Evolutionary conservation across 2,329 filamentous ascomycete species (phyloP), one percentile per base, ranked within the genome.

Genomic region (Cercospora beticola): DNA sequence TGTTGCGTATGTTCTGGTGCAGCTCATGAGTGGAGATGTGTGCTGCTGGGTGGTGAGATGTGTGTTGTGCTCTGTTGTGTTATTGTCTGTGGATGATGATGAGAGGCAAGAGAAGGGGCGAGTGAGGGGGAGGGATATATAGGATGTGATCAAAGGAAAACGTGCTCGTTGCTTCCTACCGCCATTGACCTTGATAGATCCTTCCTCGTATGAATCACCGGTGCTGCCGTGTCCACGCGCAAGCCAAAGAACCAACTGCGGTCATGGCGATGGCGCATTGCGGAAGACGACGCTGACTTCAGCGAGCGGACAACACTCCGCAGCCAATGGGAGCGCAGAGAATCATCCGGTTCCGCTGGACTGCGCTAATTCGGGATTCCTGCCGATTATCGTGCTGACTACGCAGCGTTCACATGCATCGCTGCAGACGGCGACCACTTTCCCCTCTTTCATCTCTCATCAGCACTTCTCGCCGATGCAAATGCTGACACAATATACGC

Each of bases 11-110:
- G 60, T 64, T 46, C 64, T 52, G 60, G 67, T 61, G 56, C 64
- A 69, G 67, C 43, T 66, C 67, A 69, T 69, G 16, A 40, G 63
- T 21, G 46, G 46, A 23, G 46, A 49, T 30, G 49, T 62, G 26
- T 33, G 36, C 58, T 60, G 26, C 23, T 46, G 1, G 14, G 21
- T 28, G 49, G 49, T 16, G 49, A n/a, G 49, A 26, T 56, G 23
- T 28, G 12, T 14, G 23, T 9, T 28, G 49, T 26, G 21, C 49
- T 8, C 9, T 28, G 21, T 12, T 28, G 23, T 28, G 49, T 30
- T 28, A 4, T 14, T 56, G 12, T 56, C 21, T 30, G 12, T 56
- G 28, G 57, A 5, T 54, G 36, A 5, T 54, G 36, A 40, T 57
- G 36, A 18, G 28, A 65, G 59, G 26, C 16, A 28, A 46, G 31